Conservation (phyloP, 2,329 filamentous ascomycete genomes). For the Cyclaneusma minus region DNA sequence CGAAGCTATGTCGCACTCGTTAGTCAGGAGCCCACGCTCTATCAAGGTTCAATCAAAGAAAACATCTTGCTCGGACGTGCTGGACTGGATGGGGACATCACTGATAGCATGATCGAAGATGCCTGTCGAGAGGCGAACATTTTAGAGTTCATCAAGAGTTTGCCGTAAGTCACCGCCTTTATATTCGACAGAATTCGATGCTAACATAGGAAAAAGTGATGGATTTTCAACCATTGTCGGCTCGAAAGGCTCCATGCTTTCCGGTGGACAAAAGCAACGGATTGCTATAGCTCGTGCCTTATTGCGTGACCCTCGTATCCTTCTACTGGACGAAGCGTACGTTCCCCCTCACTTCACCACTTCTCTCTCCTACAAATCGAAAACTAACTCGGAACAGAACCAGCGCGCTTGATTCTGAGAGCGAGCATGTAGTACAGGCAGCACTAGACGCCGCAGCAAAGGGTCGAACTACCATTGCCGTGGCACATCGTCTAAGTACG, state of each 20-base stretch:
- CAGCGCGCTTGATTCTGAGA: conserved; percentile 59
- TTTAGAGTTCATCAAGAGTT: conserved; percentile 76
- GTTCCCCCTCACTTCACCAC: too few species aligned
- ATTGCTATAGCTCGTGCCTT: conserved; percentile 86
- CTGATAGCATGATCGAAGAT: conserved; percentile 57
- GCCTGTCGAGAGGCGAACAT: conserved; percentile 87
- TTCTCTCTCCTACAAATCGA: conserved; percentile 34
- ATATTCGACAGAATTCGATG: conserved; percentile 3
- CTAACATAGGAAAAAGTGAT: too few species aligned
- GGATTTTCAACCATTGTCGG: conserved; percentile 79
- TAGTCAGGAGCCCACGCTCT: conserved; percentile 85
- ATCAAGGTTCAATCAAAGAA: conserved; percentile 80
- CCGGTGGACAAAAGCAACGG: conserved; percentile 87
- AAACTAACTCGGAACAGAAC: conserved; percentile 43
- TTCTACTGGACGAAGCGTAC: conserved; percentile 73
- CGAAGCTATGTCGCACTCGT: conserved; percentile 74
- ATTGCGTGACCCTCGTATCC: conserved; percentile 76
- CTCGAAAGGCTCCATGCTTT: conserved; percentile 70
- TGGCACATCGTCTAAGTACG: conserved; percentile 81
- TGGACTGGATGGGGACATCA: conserved; percentile 45
- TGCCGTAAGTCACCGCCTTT: conserved; percentile 52
- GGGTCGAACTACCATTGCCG: conserved; percentile 81
- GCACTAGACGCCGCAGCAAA: conserved; percentile 70
- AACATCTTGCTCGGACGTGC: conserved; percentile 80
- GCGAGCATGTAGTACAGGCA: conserved; percentile 66